Evolutionary conservation across 2,329 filamentous ascomycete genomes (phyloP).

Genomic region (Ophiostoma perfectum): DNA sequence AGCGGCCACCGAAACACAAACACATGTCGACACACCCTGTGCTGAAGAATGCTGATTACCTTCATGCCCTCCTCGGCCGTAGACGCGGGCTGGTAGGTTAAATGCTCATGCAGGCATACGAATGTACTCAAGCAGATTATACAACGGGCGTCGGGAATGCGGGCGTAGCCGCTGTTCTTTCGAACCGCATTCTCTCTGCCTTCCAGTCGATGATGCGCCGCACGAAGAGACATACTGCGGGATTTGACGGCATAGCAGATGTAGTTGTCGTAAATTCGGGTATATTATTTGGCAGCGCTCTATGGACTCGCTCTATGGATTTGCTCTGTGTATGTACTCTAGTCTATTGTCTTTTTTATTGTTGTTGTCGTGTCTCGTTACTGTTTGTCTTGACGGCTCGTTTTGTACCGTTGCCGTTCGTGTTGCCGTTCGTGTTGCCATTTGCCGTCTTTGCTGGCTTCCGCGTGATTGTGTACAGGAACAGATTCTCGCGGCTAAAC

Average conservation of each 20-base stretch:
- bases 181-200: background rate
- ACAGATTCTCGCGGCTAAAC: conserved; percentile 54
- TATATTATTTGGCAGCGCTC: conserved; percentile 3
- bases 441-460: conserved; percentile 28
- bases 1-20: no score
- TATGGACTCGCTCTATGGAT: background rate
- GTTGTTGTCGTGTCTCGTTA: background rate
- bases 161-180: background rate
- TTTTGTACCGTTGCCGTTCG: background rate
- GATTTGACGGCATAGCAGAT: background rate
- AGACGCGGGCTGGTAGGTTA: background rate
- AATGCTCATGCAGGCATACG: conserved; percentile 1
- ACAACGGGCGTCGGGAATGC: conserved; percentile 9
- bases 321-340: background rate
- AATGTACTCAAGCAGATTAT: background rate
- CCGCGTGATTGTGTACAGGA: conserved; percentile 54
- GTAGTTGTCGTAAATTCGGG: background rate
- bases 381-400: background rate
- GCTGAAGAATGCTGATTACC: background rate
- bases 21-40: no score
- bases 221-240: no score
- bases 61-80: background rate
- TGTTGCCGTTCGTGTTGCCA: background rate
- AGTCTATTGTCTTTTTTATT: background rate
- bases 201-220: no score